Conservation (phyloP, 345 rosid genomes). For the Arabidopsis thaliana region TAIR10.1 NC_003075.7:13190501-13191000, state of each 20-base stretch:
- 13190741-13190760: background rate
- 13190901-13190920: constrained; percentile 14
- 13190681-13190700: constrained; percentile 36
- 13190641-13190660: background rate
- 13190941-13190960: background rate
- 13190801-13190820: no score
- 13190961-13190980: background rate
- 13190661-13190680: constrained; percentile 23
- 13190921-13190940: background rate
- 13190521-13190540: background rate
- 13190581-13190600: no score
- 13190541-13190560: no score
- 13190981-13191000: no score
- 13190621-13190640: background rate
- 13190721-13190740: constrained; percentile 4
- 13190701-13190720: constrained; percentile 7
- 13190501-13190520: background rate
- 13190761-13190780: background rate
- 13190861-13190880: constrained; percentile 9
- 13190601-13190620: background rate
- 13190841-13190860: no score
- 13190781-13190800: background rate
- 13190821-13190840: no score
- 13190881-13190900: background rate
- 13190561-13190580: no score